Base-by-base conservation (phyloP, 2,329 filamentous ascomycete species). In the Hypocreales sp. region DNA sequence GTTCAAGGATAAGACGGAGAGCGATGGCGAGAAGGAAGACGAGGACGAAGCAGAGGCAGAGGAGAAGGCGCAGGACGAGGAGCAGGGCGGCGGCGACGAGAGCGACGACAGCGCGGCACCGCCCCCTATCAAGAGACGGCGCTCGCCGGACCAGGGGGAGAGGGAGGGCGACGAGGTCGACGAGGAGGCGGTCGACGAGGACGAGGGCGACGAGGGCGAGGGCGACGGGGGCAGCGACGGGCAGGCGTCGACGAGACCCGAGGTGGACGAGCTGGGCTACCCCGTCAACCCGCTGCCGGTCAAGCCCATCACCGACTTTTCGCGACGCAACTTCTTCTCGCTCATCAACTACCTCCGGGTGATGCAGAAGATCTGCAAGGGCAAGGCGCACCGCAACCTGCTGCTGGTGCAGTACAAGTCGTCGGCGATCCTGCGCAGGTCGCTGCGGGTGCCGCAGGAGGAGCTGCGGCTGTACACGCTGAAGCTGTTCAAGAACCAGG, bases 401-500 rank as follows among this genome's bases (percentile, higher is more conserved):
- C 67, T 95, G 26, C 72, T 98, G 27, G 86, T 98, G 20, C 81
- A 87, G 45, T 95, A 94, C 64, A 95, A 95, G 55, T 90, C 79
- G 25, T 84, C 78, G 31, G 83, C 82, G 32, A 92, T 94, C 41
- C 68, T 98, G 15, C 79, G 84, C 41, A 94, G 93, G 51, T 77
- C 80, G 5, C 71, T 98, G 11, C 87, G 90, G 40, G 79, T 94
- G 14, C 87, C 87, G 0, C 83, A 98, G 44, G 77, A 76, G 2
- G 70, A 83, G 43, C 64, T 98, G 22, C 75, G 90, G 5, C 73
- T 93, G 23, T 95, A 95, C 58, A 93, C 90, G 0, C 70, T 98
- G 40, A 98, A 98, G 55, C 67, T 98, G 0, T 95, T 95, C 73
- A 98, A 98, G 55, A 90, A 84, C 34, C 90, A 98, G 53, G 90